Evolutionary conservation across 148 eudicot species (phyloP), one percentile per base, ranked within the genome.

Genomic region (Beta vulgaris): DNA sequence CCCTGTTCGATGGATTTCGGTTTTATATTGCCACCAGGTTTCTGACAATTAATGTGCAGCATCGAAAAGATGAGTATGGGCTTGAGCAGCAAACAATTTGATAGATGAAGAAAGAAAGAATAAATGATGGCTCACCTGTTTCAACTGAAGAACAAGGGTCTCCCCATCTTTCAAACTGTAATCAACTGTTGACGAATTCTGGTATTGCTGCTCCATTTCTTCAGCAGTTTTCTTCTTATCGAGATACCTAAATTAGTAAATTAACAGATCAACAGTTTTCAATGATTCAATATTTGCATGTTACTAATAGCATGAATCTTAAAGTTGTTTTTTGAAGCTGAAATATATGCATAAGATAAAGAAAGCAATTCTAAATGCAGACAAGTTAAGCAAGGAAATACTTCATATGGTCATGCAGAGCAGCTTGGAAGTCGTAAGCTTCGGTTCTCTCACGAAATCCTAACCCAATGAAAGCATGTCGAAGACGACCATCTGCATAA

Each of bases 351-450:
- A 29, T 37, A 7, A 4, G 19, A 18, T 23, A 16, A 44, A 46
- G 14, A 64, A 63, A 23, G 10, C 61, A 76, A 71, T 15, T 25
- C 44, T 43, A 36, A 54, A 36, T 31, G 40, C 49, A 60, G 44
- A 72, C 43, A 23, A 73, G 37, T 23, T 1, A 48, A 54, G 23
- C 18, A 61, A 81, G 75, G 58, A 49, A 31, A 43, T 95, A 95
- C 99, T 95, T 95, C 97, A 87, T 89, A 84, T 95, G 99, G 81
- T 95, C 99, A 82, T 95, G 99, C 74, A 95, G 90, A 43, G 99
- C 97, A 80, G 99, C 99, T 89, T 92, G 96, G 73, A 95, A 95
- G 80, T 92, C 99, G 63, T 95, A 95, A 53, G 99, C 97, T 85
- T 92, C 86, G 7, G 99, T 71, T 79, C 97, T 92, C 82, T 92